phyloP scores from a whole-genome alignment of 768 basidiomycete species.

The Leccinum disarticulatum region DNA sequence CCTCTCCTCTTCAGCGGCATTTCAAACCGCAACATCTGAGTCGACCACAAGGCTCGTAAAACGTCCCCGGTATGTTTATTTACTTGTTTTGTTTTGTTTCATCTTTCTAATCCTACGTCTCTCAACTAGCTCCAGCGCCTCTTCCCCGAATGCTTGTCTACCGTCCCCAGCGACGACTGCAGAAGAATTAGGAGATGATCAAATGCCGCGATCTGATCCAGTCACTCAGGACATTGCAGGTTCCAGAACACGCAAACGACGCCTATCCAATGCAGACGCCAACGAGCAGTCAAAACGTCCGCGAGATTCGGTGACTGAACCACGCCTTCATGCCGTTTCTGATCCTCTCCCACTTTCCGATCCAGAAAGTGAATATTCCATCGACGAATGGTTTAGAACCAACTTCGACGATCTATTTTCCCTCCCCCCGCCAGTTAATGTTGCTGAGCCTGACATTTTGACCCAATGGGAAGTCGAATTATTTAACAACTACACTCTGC shows the following conservation, averaged over 20 bases:
- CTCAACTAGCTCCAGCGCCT: not conserved
- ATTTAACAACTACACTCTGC: slow-evolving; percentile 26
- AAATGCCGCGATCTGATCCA: not conserved
- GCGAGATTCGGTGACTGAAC: not conserved
- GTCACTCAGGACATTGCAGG: not conserved
- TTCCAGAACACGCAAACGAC: slow-evolving; percentile 29
- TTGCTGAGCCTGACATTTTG: slow-evolving; percentile 23
- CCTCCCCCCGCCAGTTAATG: slow-evolving; percentile 1
- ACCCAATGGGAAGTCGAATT: slow-evolving; percentile 35
- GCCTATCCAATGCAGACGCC: slow-evolving; percentile 2
- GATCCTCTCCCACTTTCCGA: slow-evolving; percentile 21
- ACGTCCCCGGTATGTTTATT: not conserved
- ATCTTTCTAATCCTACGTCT: not conserved
- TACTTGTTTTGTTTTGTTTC: no score
- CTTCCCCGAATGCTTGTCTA: not conserved
- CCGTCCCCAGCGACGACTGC: not conserved
- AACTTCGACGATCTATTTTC: slow-evolving; percentile 25
- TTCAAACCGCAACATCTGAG: not conserved
- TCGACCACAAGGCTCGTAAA: not conserved
- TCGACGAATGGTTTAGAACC: slow-evolving; percentile 39
- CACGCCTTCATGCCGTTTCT: slow-evolving; percentile 25
- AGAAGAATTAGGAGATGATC: not conserved
- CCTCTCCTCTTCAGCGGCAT: not conserved
- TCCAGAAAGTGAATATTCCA: slow-evolving; percentile 17
- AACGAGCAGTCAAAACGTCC: not conserved